Conservation (phyloP, 2,329 filamentous ascomycete species). For the Aspergillus sp. region DNA sequence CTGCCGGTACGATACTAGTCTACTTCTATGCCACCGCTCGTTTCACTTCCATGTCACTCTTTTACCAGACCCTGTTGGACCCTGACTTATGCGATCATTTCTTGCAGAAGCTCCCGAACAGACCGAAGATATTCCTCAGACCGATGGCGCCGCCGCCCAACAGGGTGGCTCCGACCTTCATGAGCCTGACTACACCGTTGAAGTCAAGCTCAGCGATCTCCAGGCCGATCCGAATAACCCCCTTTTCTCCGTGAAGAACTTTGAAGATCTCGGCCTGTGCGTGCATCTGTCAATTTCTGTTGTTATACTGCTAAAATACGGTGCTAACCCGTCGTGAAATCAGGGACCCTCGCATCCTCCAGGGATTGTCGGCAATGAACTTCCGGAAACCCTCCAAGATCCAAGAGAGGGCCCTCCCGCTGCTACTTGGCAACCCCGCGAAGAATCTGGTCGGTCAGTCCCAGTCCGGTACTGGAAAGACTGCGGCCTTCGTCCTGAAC, state of each 20-base stretch:
- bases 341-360: constrained; percentile 66
- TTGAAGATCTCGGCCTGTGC: constrained; percentile 83
- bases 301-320: not conserved
- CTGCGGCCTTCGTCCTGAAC: constrained; percentile 91
- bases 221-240: constrained; percentile 85
- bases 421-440: constrained; percentile 84
- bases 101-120: constrained; percentile 14
- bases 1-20: constrained; percentile 32
- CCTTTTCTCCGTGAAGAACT: constrained; percentile 79
- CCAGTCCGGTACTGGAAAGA: constrained; percentile 98
- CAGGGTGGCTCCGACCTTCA: constrained; percentile 55
- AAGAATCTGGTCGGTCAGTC: constrained; percentile 96
- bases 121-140: constrained; percentile 29
- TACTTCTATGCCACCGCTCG: constrained; percentile 17
- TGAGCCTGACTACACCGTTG: constrained; percentile 82
- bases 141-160: constrained; percentile 43
- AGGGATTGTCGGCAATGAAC: constrained; percentile 76
- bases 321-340: constrained; percentile 6
- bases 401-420: constrained; percentile 88
- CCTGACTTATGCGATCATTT: constrained; percentile 19
- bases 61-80: not conserved
- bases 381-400: constrained; percentile 98
- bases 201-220: constrained; percentile 87
- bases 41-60: constrained; percentile 15
- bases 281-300: constrained; percentile 35